Evolutionary conservation across 768 basidiomycete species (phyloP), one percentile per base, ranked within the genome.

Genomic region (Mycena rosella): DNA sequence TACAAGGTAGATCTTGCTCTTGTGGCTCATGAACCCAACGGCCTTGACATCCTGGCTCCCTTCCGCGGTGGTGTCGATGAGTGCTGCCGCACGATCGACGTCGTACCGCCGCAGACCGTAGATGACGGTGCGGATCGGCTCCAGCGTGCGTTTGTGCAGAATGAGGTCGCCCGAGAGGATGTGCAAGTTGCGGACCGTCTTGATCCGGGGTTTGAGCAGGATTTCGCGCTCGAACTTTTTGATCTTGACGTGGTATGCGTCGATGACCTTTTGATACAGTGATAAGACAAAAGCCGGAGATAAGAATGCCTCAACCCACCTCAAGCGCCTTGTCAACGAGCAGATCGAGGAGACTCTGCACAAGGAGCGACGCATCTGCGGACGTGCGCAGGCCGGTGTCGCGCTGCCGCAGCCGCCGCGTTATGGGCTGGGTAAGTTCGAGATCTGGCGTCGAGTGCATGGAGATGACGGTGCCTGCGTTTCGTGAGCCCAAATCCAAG

Each of bases 131-230:
- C 87, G 89, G 74, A 94, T 85, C 0, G 92, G 92, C 47, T 89
- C 89, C 18, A 93, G 82, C 5, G 92, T 92, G 36, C 91, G 87
- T 73, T 92, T 93, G 76, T 91, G 90, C 52, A 93, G 78, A 60
- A 89, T 89, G 4, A 94, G 82, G 73, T 94, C 91, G 29, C 91
- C 91, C 45, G 89, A 89, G 29, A 93, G 83, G 67, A 94, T 91
- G 74, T 94, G 92, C 56, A 94, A 76, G 52, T 84, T 78, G 56
- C 86, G 82, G 17, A 94, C 91, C 26, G 86, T 88, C 63, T 82
- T 79, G 80, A 92, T 87, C 63, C 85, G 81, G 1, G 91, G 87
- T 73, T 84, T 87, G 32, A 91, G 72, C 24, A 93, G 81, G 47
- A 92, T 85, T 26, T 81, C 78, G 44, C 85, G 83, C 74, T 93